These are phyloP conservation scores for Sophora flavescens DNA, from an alignment of 306 rosid species.

Conservation along the genomic window DNA sequence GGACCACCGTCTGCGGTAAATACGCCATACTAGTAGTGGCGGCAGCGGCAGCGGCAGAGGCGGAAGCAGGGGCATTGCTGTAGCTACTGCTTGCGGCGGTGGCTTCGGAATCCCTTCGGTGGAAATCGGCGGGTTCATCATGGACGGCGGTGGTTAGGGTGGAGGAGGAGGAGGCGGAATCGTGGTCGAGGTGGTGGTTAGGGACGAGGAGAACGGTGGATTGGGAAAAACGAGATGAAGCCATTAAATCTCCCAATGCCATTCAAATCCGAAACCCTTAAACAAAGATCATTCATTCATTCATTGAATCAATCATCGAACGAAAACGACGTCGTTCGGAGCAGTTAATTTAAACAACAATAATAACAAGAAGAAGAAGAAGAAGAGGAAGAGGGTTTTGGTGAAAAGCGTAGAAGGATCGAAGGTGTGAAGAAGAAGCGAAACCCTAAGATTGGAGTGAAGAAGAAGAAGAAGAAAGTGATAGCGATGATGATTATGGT, in stretches of 20 bases:
- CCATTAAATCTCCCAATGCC: constrained; percentile 99
- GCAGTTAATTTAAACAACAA: no score
- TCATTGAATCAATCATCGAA: background rate
- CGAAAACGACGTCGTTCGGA: no score
- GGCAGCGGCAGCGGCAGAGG: constrained; percentile 72
- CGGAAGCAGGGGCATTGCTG: constrained; percentile 64
- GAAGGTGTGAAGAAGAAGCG: background rate
- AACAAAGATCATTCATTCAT: background rate
- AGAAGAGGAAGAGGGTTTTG: background rate
- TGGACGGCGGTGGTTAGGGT: background rate
- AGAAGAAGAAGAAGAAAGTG: background rate
- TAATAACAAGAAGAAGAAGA: no score
- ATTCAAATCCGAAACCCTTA: constrained; percentile 72
- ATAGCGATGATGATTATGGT: background rate
- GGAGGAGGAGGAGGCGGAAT: constrained; percentile 15
- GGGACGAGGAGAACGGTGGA: constrained; percentile 73
- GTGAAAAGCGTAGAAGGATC: background rate
- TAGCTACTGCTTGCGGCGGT: constrained; percentile 65
- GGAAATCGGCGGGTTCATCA: constrained; percentile 28
- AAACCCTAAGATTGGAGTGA: constrained; percentile 47
- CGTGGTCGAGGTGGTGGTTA: constrained; percentile 53
- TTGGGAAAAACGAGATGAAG: constrained; percentile 86
- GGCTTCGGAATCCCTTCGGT: constrained; percentile 70
- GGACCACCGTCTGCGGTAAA: constrained; percentile 75
- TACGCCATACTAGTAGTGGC: constrained; percentile 83